phyloP scores from a whole-genome alignment of 768 basidiomycete species.

The Amylocystis lapponica region DNA sequence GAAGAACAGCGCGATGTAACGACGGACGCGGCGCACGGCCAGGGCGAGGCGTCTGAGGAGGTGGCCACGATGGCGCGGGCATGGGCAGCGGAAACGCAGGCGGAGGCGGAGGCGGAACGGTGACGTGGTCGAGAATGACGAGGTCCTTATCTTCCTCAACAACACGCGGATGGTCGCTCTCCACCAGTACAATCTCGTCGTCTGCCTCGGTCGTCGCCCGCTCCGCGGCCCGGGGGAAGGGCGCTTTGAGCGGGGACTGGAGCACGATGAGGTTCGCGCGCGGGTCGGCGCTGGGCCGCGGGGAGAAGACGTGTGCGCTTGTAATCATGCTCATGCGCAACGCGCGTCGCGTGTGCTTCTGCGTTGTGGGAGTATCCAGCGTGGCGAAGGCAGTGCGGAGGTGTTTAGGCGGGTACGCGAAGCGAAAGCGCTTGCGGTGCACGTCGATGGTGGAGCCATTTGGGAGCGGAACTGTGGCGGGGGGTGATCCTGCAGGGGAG shows the following conservation, averaged over 20 bases:
- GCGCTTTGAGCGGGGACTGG: constrained; percentile 45
- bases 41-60: constrained; percentile 20
- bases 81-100: constrained; percentile 6
- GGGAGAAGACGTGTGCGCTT: constrained; percentile 68
- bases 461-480: constrained; percentile 55
- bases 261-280: constrained; percentile 59
- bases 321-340: constrained; percentile 73
- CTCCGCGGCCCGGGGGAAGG: constrained; percentile 13
- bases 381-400: constrained; percentile 38
- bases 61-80: constrained; percentile 7
- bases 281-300: constrained; percentile 53
- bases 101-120: constrained; percentile 21
- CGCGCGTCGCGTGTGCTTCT: constrained; percentile 34
- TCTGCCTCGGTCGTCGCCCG: too few species aligned
- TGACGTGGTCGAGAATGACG: constrained; percentile 67
- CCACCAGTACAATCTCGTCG: constrained; percentile 46
- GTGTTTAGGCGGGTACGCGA: constrained; percentile 72
- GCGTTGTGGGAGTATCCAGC: constrained; percentile 45
- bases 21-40: constrained; percentile 34
- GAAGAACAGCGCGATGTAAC: constrained; percentile 64
- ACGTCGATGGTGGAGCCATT: constrained; percentile 67
- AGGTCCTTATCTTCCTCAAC: constrained; percentile 64
- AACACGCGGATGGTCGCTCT: constrained; percentile 60
- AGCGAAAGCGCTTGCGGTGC: constrained; percentile 63
- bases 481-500: constrained; percentile 22